A percentile compares a stretch with the other conserved stretches of the same genome.
Conservation (phyloP, 1,139 yeast species). For the Taphrina deformans region DNA sequence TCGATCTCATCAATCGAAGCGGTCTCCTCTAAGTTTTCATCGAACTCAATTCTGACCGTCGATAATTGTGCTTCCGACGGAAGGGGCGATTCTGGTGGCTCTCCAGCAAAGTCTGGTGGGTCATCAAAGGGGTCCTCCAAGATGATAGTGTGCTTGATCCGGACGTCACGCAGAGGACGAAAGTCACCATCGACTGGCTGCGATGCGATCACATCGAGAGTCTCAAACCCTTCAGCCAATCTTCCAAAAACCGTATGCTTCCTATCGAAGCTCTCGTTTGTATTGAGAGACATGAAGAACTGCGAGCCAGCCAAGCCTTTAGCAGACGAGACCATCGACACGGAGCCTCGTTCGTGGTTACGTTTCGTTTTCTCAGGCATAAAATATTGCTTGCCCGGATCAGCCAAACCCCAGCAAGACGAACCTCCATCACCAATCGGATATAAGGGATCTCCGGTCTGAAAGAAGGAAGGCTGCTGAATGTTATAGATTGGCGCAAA, state of each 20-base stretch:
- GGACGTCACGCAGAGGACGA: conserved; percentile 54
- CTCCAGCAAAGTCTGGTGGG: conserved; percentile 37
- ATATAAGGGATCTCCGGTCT: conserved; percentile 54
- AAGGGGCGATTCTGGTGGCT: conserved; percentile 44
- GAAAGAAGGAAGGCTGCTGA: conserved; percentile 48
- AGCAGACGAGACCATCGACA: conserved; percentile 46
- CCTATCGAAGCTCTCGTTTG: conserved; percentile 40
- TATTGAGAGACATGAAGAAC: conserved; percentile 44
- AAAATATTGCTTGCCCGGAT: conserved; percentile 38
- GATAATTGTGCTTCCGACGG: conserved; percentile 49
- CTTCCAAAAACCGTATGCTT: conserved; percentile 51
- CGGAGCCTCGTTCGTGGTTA: conserved; percentile 47
- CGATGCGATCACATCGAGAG: conserved; percentile 52
- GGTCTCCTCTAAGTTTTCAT: conserved; percentile 41
- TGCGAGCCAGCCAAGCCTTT: conserved; percentile 44
- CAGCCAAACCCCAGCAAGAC: conserved; percentile 46
- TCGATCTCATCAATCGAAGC: conserved; percentile 39
- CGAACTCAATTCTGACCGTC: conserved; percentile 47
- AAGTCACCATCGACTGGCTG: conserved; percentile 48
- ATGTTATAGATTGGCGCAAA: conserved; percentile 55
- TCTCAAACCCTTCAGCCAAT: conserved; percentile 55
- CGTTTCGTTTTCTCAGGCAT: conserved; percentile 39
- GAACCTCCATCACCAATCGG: conserved; percentile 48
- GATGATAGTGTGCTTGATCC: conserved; percentile 55
- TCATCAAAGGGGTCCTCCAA: conserved; percentile 60